Conservation (phyloP, 1,284 basidiomycete species). For the Entoloma clypeatum region DNA sequence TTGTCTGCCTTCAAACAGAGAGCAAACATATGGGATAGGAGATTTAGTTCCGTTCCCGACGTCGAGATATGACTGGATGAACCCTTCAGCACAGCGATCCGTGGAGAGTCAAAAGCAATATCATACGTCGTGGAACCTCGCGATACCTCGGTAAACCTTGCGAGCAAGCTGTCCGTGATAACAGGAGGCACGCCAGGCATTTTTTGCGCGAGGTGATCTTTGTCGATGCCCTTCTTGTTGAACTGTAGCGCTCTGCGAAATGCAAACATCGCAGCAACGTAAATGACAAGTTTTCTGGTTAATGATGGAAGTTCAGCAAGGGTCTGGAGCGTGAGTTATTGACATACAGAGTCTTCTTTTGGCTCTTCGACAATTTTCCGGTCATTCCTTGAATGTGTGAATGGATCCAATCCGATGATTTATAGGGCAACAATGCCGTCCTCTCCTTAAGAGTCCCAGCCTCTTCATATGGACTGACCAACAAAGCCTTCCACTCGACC, state of each 20-base stretch:
- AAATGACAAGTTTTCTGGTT: constrained; percentile 76
- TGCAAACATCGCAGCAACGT: constrained; percentile 73
- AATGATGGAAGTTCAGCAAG: no score
- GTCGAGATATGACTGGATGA: constrained; percentile 60
- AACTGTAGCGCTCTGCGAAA: constrained; percentile 51
- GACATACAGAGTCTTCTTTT: constrained; percentile 57
- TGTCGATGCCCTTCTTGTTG: constrained; percentile 39
- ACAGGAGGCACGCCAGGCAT: constrained; percentile 57
- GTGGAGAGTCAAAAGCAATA: constrained; percentile 8
- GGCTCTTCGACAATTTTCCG: constrained; percentile 34
- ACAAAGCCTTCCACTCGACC: constrained; percentile 68
- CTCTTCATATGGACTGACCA: constrained; percentile 49
- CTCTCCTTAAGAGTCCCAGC: constrained; percentile 49
- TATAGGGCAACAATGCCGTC: constrained; percentile 55
- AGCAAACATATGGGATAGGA: constrained; percentile 77
- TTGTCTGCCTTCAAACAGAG: constrained; percentile 77
- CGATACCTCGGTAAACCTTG: constrained; percentile 73
- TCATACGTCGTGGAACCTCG: constrained; percentile 62
- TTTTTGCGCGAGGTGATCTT: constrained; percentile 50
- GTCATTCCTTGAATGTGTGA: constrained; percentile 42
- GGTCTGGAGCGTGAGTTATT: no score
- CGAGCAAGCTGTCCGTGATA: constrained; percentile 72
- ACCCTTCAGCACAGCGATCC: constrained; percentile 2
- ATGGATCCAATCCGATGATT: constrained; percentile 66
- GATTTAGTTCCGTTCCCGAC: constrained; percentile 61